Percentiles rank a stretch among this genome's conserved stretches.
Conservation (phyloP, 2,329 filamentous ascomycete species). For the Colletotrichum cereale region DNA sequence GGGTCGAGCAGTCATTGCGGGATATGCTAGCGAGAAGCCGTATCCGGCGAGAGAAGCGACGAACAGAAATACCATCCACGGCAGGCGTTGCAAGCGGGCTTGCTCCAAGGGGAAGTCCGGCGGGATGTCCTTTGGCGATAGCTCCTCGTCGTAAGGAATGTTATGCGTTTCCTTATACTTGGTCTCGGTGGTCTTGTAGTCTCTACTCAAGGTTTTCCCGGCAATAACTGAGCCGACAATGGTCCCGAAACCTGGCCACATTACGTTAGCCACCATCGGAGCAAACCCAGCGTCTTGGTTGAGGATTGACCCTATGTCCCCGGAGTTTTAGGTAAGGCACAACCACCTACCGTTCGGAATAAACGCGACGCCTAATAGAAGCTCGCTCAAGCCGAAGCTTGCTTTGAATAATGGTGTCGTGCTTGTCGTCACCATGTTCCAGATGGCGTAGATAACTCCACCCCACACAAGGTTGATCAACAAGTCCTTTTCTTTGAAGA, state of each 20-base stretch:
- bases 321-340: accelerated
- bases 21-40: constrained; percentile 48
- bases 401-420: constrained; percentile 53
- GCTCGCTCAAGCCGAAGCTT: constrained; percentile 44
- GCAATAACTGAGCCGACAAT: constrained; percentile 56
- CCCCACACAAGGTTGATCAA: constrained; percentile 57
- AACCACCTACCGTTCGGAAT: constrained; percentile 44
- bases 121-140: constrained; percentile 45
- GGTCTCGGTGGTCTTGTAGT: constrained; percentile 41
- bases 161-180: constrained; percentile 44
- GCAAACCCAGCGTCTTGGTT: neutral
- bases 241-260: constrained; percentile 49
- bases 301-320: too few species aligned
- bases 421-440: constrained; percentile 61
- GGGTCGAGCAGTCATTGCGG: constrained; percentile 26
- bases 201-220: constrained; percentile 57
- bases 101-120: constrained; percentile 58
- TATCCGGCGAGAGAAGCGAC: constrained; percentile 53
- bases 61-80: constrained; percentile 50
- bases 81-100: constrained; percentile 54
- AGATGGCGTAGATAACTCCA: constrained; percentile 52
- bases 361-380: constrained; percentile 45
- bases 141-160: constrained; percentile 43
- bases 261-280: constrained; percentile 5
- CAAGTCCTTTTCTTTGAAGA: constrained; percentile 58